These are phyloP conservation scores for Fusarium clavum DNA, from an alignment of 2,329 filamentous ascomycete genomes.

Conservation along the genomic window DNA sequence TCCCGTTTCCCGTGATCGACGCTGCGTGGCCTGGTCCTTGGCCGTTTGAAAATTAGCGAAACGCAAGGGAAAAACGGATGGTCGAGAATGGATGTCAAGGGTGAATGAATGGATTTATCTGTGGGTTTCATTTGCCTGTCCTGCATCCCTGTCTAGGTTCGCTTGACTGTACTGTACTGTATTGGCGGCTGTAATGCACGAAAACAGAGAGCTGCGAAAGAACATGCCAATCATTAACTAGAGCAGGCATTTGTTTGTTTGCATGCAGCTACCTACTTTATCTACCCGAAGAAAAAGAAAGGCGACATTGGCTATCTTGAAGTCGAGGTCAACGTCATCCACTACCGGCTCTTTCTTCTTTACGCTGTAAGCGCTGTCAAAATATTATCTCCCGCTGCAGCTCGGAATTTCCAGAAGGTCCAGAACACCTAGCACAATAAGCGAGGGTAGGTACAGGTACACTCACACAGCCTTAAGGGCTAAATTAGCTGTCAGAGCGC, in stretches of 20 bases:
- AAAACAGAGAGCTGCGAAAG: constrained; percentile 1
- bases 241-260: background rate
- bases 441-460: background rate
- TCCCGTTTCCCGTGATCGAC: constrained; percentile 24
- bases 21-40: constrained; percentile 13
- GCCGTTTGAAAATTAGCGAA: constrained; percentile 14
- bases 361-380: constrained; percentile 8
- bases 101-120: background rate
- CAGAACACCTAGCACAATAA: constrained; percentile 17
- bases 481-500: constrained; percentile 14
- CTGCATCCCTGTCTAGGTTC: background rate
- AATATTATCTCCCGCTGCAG: constrained; percentile 13
- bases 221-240: constrained; percentile 3
- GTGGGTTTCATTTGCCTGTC: background rate
- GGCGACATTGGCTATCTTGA: background rate
- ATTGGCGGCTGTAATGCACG: constrained; percentile 1
- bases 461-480: background rate
- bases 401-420: constrained; percentile 33
- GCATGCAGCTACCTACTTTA: background rate
- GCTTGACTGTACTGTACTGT: constrained; percentile 11
- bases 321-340: background rate
- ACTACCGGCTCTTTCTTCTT: background rate
- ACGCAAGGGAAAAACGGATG: background rate
- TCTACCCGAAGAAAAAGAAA: background rate
- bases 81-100: background rate